These are phyloP conservation scores for Diutina scorzettiae DNA, from an alignment of 1,139 yeast genomes.

Conservation along the genomic window DNA sequence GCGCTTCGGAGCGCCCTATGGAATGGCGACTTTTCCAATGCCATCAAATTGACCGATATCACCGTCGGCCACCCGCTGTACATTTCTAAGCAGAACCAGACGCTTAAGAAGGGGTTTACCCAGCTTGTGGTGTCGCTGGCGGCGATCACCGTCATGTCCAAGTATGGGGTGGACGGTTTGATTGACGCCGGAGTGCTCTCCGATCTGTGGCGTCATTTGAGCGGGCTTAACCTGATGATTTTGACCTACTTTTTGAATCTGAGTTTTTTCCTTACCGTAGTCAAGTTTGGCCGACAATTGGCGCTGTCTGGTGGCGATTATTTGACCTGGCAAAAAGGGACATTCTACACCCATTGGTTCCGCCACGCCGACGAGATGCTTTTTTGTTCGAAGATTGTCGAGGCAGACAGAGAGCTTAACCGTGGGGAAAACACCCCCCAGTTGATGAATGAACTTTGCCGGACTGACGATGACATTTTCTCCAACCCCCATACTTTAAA, in stretches of 20 bases:
- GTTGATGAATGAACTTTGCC: constrained; percentile 28
- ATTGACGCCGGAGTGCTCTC: constrained; percentile 23
- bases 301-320: constrained; percentile 40
- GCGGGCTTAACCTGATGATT: constrained; percentile 49
- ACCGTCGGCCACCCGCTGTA: constrained; percentile 51
- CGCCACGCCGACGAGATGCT: constrained; percentile 57
- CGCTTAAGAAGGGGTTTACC: constrained; percentile 19
- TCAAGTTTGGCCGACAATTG: constrained; percentile 41
- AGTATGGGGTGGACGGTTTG: constrained; percentile 25
- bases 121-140: constrained; percentile 22
- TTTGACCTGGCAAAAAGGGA: constrained; percentile 54
- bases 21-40: constrained; percentile 46
- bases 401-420: constrained; percentile 45
- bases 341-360: constrained; percentile 55
- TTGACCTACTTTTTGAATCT: constrained; percentile 53
- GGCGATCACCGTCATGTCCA: constrained; percentile 25
- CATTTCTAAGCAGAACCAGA: constrained; percentile 19
- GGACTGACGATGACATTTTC: constrained; percentile 17
- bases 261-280: constrained; percentile 47
- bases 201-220: constrained; percentile 29
- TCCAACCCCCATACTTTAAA: constrained; percentile 16
- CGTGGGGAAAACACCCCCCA: constrained; percentile 22
- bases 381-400: constrained; percentile 54
- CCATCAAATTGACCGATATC: constrained; percentile 45
- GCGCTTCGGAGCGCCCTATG: constrained; percentile 51